Conservation (phyloP, 1,139 yeast species). For the Blastobotrys arbuscula region DNA sequence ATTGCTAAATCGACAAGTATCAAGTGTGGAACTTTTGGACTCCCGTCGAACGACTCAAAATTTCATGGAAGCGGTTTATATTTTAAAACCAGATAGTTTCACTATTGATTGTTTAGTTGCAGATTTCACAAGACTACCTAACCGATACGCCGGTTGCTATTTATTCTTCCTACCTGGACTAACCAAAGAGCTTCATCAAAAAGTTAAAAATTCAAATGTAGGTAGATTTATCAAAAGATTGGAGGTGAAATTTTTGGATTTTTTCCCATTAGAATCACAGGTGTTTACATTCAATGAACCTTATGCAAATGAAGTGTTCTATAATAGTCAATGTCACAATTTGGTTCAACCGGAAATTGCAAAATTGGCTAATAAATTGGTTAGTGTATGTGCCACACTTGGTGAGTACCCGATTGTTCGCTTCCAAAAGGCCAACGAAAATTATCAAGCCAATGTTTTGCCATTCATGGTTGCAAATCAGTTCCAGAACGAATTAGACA, state of each 20-base stretch:
- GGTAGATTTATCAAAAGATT: conserved; percentile 24
- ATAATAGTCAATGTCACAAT: conserved; percentile 59
- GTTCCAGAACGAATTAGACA: conserved; percentile 67
- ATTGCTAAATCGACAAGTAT: conserved; percentile 36
- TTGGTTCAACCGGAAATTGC: conserved; percentile 54
- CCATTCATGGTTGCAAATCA: conserved; percentile 70
- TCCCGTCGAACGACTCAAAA: conserved; percentile 44
- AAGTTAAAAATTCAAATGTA: conserved; percentile 25
- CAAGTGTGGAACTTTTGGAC: conserved; percentile 52
- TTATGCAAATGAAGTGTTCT: conserved; percentile 66
- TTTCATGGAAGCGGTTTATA: conserved; percentile 54
- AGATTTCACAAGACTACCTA: conserved; percentile 50
- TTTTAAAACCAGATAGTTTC: conserved; percentile 50
- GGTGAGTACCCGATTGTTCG: conserved; percentile 89
- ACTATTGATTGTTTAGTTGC: conserved; percentile 54
- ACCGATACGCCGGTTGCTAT: conserved; percentile 54
- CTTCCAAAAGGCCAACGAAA: conserved; percentile 40
- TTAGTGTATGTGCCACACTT: conserved; percentile 66
- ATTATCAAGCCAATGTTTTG: conserved; percentile 50
- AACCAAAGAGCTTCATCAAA: conserved; percentile 20
- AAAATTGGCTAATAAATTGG: conserved; percentile 55
- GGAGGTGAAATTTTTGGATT: conserved; percentile 34
- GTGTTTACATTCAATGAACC: conserved; percentile 41
- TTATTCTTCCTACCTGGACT: conserved; percentile 53
- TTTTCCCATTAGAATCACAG: conserved; percentile 45